Conservation (phyloP, 1,139 yeast genomes). For the Suhomyces anneliseae region DNA sequence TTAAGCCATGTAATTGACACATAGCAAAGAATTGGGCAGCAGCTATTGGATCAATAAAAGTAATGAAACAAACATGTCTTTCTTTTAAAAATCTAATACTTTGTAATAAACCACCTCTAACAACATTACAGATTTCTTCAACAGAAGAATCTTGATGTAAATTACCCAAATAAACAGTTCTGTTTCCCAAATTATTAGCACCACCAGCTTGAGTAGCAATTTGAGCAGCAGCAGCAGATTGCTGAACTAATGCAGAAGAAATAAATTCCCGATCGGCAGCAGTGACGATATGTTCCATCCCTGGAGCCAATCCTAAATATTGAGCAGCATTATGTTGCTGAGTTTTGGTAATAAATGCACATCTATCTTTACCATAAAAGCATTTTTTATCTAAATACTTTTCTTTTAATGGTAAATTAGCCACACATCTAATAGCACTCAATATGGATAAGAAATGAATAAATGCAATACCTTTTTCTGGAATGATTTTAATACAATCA, state of each 20-base stretch:
- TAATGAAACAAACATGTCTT: slow-evolving; percentile 86
- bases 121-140: slow-evolving; percentile 91
- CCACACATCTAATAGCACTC: slow-evolving; percentile 60
- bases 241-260: slow-evolving; percentile 62
- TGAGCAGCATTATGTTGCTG: slow-evolving; percentile 98
- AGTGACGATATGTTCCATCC: slow-evolving; percentile 79
- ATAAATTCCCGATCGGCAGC: slow-evolving; percentile 73
- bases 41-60: slow-evolving; percentile 87
- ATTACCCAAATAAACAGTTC: slow-evolving; percentile 89
- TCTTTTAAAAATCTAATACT: slow-evolving; percentile 70
- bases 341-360: slow-evolving; percentile 81
- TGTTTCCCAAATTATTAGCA: slow-evolving; percentile 78
- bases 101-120: slow-evolving; percentile 88
- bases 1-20: slow-evolving; percentile 78
- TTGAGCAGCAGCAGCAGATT: slow-evolving; percentile 70
- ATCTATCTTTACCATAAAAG: slow-evolving; percentile 63
- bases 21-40: slow-evolving; percentile 93
- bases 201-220: slow-evolving; percentile 76
- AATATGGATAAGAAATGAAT: slow-evolving; percentile 59
- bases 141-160: slow-evolving; percentile 81
- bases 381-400: slow-evolving; percentile 58
- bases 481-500: slow-evolving; percentile 56
- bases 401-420: slow-evolving; percentile 53
- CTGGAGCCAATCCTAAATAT: slow-evolving; percentile 87
- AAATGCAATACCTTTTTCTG: slow-evolving; percentile 62